phyloP scores from a whole-genome alignment of 495 filamentous ascomycete species.

The Pseudoneurospora amorphoporcata region DNA sequence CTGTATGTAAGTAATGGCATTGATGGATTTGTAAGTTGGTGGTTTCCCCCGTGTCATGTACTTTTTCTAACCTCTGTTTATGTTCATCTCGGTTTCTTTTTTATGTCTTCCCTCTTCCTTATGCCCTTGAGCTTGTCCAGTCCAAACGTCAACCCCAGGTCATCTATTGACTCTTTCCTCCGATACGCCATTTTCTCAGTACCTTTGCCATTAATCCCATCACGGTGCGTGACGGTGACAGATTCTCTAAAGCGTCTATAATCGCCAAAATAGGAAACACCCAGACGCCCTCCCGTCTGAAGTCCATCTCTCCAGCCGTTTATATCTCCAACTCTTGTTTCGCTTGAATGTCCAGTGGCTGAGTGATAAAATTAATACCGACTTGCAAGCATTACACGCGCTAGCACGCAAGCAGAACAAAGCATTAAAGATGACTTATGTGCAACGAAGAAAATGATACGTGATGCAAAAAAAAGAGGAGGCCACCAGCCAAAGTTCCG shows the following conservation, averaged over 20 bases:
- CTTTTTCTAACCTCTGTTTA: neutral
- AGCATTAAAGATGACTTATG: neutral
- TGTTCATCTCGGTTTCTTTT: neutral
- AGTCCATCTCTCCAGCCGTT: neutral
- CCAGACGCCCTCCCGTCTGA: neutral
- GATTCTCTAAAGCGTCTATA: neutral
- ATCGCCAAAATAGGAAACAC: neutral
- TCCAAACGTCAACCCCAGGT: too few relatives aligned
- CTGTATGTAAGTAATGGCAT: neutral
- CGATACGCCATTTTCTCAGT: neutral
- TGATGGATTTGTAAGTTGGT: neutral
- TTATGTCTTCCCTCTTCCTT: neutral
- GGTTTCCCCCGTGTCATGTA: neutral
- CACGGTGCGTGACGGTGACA: neutral
- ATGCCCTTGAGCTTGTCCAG: neutral
- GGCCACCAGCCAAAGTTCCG: neutral
- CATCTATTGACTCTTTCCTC: neutral
- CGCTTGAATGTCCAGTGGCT: neutral
- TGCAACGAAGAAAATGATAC: neutral
- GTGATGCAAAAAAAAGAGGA: neutral
- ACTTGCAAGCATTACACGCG: neutral
- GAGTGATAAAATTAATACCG: neutral
- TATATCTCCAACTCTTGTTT: neutral
- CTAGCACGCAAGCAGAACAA: neutral
- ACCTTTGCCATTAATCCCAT: neutral